Base-by-base conservation (phyloP, 169 alveolate species). In the Eimeria acervulina region DNA sequence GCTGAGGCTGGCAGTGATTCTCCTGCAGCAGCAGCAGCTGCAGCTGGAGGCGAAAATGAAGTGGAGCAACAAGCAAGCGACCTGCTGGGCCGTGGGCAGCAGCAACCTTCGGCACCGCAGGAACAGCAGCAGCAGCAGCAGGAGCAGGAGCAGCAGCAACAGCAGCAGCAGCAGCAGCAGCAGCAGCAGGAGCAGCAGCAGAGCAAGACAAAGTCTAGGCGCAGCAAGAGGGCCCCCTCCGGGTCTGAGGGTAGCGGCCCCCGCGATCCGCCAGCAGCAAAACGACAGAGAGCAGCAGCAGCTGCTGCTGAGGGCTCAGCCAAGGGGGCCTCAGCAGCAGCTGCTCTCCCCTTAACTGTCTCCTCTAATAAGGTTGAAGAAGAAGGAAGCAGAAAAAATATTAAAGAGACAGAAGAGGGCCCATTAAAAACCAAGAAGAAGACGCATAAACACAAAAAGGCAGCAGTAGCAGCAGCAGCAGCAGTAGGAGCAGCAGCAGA, bases 401-500 rank as follows among this genome's bases (percentile, higher is more conserved):
- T 15, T 12, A 42, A 42, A 31, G 87, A 76, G 87, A 76, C 87
- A 38, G 87, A 76, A 26, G 72, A n/a, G 90, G 72, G 44, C 70
- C 90, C 90, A 44, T 7, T 72, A 17, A 19, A n/a, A 23, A 72
- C 12, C 47, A 2, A 47, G 23, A 51, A 81, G 90, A 17, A 7
- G 31, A 1, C 33, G 44, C 90, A 40, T 6, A 44, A 51, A 42
- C 23, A 5, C 40, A 21, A 15, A 10, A 21, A 44, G 23, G 55
- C 55, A 47, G 55, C 55, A 47, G 55, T 12, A 47, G 55, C 55
- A 47, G 55, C 55, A 47, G 55, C 55, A 47, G 55, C 55, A 47
- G 55, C 55, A 47, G 55, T 7, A 47, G 55, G 12, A 5, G 12
- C 12, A 12, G 70, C 90, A 44, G 90, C 90, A 44, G 90, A 70